A percentile compares a stretch with the other conserved stretches of the same genome.
Evolutionary conservation across 345 rosid species (phyloP).

Genomic region (Boechera divaricarpa): DNA sequence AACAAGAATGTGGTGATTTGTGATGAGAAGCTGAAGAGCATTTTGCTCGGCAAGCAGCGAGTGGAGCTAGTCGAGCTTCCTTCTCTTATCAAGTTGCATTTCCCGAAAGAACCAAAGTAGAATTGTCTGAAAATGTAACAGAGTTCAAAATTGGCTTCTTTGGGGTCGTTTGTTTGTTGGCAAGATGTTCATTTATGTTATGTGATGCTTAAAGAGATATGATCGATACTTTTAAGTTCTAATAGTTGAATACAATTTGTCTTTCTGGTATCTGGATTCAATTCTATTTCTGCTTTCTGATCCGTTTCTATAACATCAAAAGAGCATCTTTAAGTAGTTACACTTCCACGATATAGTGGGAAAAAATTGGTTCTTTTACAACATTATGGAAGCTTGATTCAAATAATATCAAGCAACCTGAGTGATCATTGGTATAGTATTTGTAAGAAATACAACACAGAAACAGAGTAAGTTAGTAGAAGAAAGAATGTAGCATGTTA

Average conservation of each 20-base stretch:
- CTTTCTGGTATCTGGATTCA: conserved; percentile 22
- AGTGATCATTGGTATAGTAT: not conserved
- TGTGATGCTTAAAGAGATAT: conserved; percentile 16
- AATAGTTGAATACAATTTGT: conserved; percentile 2
- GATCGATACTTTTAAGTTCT: not conserved
- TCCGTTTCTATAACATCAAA: not conserved
- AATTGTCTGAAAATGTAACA: not conserved
- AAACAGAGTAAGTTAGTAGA: conserved; percentile 22
- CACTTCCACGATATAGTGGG: not conserved
- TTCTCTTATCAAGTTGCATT: conserved; percentile 77
- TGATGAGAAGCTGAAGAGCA: conserved; percentile 73
- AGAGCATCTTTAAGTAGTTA: conserved; percentile 9
- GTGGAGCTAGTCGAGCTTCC: conserved; percentile 90
- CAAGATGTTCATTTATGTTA: conserved; percentile 28
- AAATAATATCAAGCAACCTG: conserved; percentile 30
- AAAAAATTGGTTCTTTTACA: conserved; percentile 5
- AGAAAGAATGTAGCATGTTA: conserved; percentile 27
- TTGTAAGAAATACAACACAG: conserved; percentile 2
- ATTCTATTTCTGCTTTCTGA: not conserved
- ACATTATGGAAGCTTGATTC: conserved; percentile 30
- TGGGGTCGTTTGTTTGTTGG: conserved; percentile 18
- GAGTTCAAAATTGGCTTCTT: conserved; percentile 5
- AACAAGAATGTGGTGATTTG: conserved; percentile 86
- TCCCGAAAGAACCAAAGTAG: conserved; percentile 72
- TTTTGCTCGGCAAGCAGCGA: conserved; percentile 73